Base-by-base conservation (phyloP, 1,284 basidiomycete genomes). In the Ustilago tritici region DNA sequence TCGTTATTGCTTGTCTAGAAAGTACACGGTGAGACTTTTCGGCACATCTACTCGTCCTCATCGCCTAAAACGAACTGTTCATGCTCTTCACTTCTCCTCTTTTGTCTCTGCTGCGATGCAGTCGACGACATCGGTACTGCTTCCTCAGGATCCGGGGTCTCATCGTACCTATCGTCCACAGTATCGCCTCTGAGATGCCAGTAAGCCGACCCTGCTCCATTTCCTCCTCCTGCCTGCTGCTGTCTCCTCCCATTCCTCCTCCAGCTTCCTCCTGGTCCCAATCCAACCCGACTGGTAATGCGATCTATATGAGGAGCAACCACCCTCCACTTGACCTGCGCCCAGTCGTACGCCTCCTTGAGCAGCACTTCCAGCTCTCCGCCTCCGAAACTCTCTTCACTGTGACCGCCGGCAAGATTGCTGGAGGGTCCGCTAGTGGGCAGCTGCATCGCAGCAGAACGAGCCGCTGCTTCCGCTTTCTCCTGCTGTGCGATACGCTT, bases 401-500 rank as follows among this genome's bases (percentile, higher is more conserved):
- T 19, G n/a, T 23, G 15, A 17, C 12, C 32, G 9, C 15, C 19
- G 28, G 54, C 54, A 23, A 58, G 56, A 23, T n/a, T 40, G 34
- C 14, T 28, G 9, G 47, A 31, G 0, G 47, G 36, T 0, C 23
- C 40, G n/a, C 28, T 52, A 14, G 28, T 50, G 23, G 47, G 55
- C 14, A 69, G 69, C n/a, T 46, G 43, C 28, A 76, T 36, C 9
- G 64, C 32, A 10, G 68, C 32, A 2, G 58, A 46, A 0, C 65
- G 50, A 9, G 71, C 72, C 5, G 41, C 49, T 2, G 69, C 70
- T 28, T 77, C 79, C n/a, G 79, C 79, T 36, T 65, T 64, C 50
- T 85, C 84, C 41, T 82, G 68, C 47, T 65, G 61, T 5, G 84
- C 82, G 9, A 84, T 78, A 34, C 82, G 79, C 63, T 82, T 82